Percentiles rank a stretch among this genome's conserved stretches.
These are phyloP conservation scores for Tulasnella sp. DNA, from an alignment of 768 basidiomycete genomes.

Conservation along the genomic window DNA sequence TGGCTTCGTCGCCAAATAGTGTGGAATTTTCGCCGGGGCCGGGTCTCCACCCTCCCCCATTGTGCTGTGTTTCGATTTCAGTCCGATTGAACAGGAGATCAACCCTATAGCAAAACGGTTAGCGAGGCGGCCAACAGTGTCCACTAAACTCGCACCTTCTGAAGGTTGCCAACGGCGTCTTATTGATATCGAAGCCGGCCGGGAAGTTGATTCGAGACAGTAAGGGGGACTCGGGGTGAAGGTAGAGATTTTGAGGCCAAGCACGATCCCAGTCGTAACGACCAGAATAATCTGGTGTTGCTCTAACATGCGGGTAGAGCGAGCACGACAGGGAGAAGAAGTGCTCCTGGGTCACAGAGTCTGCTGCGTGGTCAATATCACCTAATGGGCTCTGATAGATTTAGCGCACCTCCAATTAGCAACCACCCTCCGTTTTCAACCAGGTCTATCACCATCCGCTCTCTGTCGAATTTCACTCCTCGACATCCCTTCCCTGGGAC, in stretches of 20 bases:
- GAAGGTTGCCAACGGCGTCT: slow-evolving; percentile 53
- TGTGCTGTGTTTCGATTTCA: slow-evolving; percentile 39
- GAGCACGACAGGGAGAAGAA: slow-evolving; percentile 61
- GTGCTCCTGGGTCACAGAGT: slow-evolving; percentile 59
- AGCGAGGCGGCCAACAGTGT: not conserved
- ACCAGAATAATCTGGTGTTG: slow-evolving; percentile 48
- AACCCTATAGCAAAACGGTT: slow-evolving; percentile 27
- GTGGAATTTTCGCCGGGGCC: slow-evolving; percentile 24
- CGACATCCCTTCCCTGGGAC: too few relatives aligned
- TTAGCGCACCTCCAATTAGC: slow-evolving; percentile 43
- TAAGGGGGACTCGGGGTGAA: slow-evolving; percentile 43
- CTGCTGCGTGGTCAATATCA: slow-evolving; percentile 25
- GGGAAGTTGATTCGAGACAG: slow-evolving; percentile 36
- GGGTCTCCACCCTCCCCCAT: slow-evolving; percentile 20
- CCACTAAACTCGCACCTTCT: slow-evolving; percentile 26
- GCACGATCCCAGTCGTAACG: slow-evolving; percentile 44
- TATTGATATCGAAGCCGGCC: slow-evolving; percentile 38
- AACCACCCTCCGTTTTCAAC: slow-evolving; percentile 63
- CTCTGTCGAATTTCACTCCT: slow-evolving; percentile 15
- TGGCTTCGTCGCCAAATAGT: slow-evolving; percentile 44
- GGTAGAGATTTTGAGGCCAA: slow-evolving; percentile 53
- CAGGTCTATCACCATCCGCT: slow-evolving; percentile 40
- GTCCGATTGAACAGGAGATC: slow-evolving; percentile 43
- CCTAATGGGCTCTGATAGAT: not conserved
- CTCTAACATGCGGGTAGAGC: slow-evolving; percentile 53